Conservation (phyloP, 2,329 filamentous ascomycete species). For the Ophiocordyceps robertsii region DNA sequence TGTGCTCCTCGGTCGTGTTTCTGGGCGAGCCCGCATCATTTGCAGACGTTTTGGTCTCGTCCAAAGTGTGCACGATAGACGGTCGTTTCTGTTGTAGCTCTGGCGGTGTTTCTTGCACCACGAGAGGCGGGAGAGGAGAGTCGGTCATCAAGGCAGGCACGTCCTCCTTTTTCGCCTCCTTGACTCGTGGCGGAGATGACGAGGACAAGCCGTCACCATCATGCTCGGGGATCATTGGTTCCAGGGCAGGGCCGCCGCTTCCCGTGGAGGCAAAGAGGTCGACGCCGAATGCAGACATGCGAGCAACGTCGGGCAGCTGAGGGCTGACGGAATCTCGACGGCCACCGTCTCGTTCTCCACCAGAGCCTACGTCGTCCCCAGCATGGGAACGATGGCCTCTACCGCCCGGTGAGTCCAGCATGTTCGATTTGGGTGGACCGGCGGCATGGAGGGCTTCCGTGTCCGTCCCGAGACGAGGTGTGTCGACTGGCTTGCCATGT, state of each 20-base stretch:
- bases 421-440: neutral
- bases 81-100: too few species aligned
- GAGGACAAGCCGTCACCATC: neutral
- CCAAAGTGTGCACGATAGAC: too few species aligned
- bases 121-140: neutral
- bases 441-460: slow-evolving; percentile 11
- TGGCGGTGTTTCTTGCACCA: neutral
- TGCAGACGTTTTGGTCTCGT: too few species aligned
- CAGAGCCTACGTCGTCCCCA: neutral
- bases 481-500: slow-evolving; percentile 19
- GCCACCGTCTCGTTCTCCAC: neutral
- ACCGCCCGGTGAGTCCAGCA: neutral
- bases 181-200: neutral
- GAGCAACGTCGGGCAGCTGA: slow-evolving; percentile 41
- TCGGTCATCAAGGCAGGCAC: neutral
- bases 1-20: too few species aligned
- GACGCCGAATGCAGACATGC: slow-evolving; percentile 46
- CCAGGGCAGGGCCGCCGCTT: neutral
- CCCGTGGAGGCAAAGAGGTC: slow-evolving; percentile 34
- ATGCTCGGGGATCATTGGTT: neutral
- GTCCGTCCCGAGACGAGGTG: slow-evolving; percentile 29
- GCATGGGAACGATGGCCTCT: neutral
- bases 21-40: too few species aligned
- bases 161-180: neutral
- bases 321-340: slow-evolving; percentile 37